phyloP scores from a whole-genome alignment of 306 rosid species.

The Parietaria judaica region DNA sequence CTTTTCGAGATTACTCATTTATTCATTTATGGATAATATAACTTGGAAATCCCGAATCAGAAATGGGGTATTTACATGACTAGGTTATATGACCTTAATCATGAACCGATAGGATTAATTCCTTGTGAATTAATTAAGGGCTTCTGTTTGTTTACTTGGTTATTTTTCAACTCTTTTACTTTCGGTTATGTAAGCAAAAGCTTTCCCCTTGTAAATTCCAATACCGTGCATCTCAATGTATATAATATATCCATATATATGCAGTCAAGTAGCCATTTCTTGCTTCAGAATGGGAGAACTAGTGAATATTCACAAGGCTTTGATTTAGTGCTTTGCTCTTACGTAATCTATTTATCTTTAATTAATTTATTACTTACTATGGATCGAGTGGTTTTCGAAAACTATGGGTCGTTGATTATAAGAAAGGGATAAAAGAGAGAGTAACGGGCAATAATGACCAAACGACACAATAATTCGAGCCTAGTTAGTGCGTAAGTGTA shows the following conservation, averaged over 20 bases:
- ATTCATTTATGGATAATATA: too few species aligned
- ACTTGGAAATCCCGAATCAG: too few species aligned
- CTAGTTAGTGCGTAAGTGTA: too few species aligned
- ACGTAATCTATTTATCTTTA: not conserved
- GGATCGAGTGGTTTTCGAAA: constrained; percentile 9
- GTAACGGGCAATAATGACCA: not conserved
- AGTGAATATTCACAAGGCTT: not conserved
- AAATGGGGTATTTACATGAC: too few species aligned
- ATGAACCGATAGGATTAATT: constrained; percentile 3
- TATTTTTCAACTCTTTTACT: constrained; percentile 1
- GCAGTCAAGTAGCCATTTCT: not conserved
- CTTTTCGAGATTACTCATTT: too few species aligned
- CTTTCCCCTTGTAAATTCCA: constrained; percentile 13
- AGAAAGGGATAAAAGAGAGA: not conserved
- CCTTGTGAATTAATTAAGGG: constrained; percentile 20
- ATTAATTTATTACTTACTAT: not conserved
- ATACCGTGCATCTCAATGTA: not conserved
- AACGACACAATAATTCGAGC: too few species aligned
- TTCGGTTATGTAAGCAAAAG: constrained; percentile 16
- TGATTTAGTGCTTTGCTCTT: not conserved
- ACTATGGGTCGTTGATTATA: not conserved
- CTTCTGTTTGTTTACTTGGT: not conserved
- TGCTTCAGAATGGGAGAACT: not conserved
- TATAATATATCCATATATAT: not conserved
- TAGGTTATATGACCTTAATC: too few species aligned